Percentiles rank a stretch among this genome's conserved stretches.
phyloP scores from a whole-genome alignment of 345 rosid species.

The Melaleuca quinquenervia region DNA sequence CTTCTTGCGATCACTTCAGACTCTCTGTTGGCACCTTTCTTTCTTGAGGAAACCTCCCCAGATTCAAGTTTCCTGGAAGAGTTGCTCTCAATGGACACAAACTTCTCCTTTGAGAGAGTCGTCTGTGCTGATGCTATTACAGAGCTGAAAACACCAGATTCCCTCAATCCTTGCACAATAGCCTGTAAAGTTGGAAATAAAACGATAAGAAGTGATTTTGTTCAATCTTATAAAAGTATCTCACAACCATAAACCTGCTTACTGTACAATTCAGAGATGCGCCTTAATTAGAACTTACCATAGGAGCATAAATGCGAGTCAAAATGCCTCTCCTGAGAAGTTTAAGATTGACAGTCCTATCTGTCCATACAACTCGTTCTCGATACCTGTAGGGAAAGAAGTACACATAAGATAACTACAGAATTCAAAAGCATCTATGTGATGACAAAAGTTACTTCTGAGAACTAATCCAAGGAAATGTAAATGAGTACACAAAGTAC shows the following conservation, averaged over 20 bases:
- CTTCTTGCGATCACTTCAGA: constrained; percentile 37
- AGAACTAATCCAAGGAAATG: not conserved
- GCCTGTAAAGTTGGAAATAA: constrained; percentile 25
- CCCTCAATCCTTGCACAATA: constrained; percentile 59
- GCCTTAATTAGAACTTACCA: constrained; percentile 34
- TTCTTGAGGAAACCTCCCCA: constrained; percentile 25
- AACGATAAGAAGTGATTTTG: not conserved
- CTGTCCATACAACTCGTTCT: constrained; percentile 76
- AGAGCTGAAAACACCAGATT: constrained; percentile 57
- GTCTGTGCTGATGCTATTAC: constrained; percentile 35
- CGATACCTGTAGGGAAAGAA: constrained; percentile 40
- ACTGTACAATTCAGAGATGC: not conserved
- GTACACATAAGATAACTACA: not conserved
- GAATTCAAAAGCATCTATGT: not conserved
- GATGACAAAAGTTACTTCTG: not conserved
- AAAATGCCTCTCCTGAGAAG: constrained; percentile 71
- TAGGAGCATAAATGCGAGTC: constrained; percentile 71
- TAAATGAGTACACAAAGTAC: not conserved
- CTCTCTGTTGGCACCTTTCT: constrained; percentile 23
- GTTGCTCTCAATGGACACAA: constrained; percentile 17
- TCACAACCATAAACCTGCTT: not conserved
- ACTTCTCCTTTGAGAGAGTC: constrained; percentile 14
- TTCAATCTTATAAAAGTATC: not conserved
- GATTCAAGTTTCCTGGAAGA: constrained; percentile 10
- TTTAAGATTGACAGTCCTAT: constrained; percentile 41